phyloP scores from a whole-genome alignment of 352 stramenopile genomes.

The Pseudoperonospora humuli region DNA sequence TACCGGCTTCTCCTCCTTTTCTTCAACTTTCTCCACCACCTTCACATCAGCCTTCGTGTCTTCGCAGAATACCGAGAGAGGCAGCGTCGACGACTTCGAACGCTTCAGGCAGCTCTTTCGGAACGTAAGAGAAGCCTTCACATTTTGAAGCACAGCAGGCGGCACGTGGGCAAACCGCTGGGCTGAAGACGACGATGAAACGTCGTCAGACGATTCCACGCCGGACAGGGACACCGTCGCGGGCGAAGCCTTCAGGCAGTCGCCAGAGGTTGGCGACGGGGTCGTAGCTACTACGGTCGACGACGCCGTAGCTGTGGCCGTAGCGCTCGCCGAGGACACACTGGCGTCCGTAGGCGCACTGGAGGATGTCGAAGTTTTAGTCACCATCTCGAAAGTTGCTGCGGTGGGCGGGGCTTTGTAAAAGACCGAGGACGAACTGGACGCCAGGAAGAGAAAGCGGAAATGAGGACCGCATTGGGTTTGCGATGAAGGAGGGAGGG shows the following conservation, averaged over 20 bases:
- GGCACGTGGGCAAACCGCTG: constrained; percentile 35
- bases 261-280: constrained; percentile 10
- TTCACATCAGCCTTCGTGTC: background rate
- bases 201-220: constrained; percentile 5
- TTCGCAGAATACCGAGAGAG: constrained; percentile 12
- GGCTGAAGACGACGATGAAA: background rate
- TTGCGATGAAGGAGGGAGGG: constrained; percentile 15
- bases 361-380: constrained; percentile 28
- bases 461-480: constrained; percentile 20
- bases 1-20: constrained; percentile 20
- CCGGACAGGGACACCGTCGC: constrained; percentile 13
- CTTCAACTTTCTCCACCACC: background rate
- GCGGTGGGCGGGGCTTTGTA: constrained; percentile 35
- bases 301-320: constrained; percentile 21
- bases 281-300: constrained; percentile 23
- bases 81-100: constrained; percentile 42
- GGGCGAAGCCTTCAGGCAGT: constrained; percentile 19
- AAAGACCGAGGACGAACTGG: constrained; percentile 54
- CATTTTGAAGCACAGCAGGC: constrained; percentile 36
- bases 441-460: constrained; percentile 42
- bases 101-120: constrained; percentile 72
- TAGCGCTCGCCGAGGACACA: constrained; percentile 23
- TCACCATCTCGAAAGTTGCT: constrained; percentile 27
- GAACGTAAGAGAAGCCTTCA: constrained; percentile 41
- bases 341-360: constrained; percentile 16